Evolutionary conservation across 495 filamentous ascomycete species (phyloP).

Genomic region (Lasiosphaeria ovina): DNA sequence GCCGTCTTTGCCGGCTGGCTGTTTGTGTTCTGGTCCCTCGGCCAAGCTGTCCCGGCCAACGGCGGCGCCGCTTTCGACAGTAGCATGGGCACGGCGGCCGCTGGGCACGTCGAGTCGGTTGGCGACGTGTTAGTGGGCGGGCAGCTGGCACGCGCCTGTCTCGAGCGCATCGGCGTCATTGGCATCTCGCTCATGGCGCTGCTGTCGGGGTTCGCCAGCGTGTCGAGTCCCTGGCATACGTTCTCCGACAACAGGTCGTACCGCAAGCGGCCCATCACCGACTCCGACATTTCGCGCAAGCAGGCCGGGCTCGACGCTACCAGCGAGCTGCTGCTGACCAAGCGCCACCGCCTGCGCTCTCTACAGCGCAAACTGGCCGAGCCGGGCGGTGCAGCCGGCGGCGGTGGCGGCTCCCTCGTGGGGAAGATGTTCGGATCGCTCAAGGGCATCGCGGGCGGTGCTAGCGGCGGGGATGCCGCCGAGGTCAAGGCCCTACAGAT

Average conservation of each 20-base stretch:
- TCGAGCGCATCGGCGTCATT: slow-evolving; percentile 76
- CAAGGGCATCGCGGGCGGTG: slow-evolving; percentile 52
- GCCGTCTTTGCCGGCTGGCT: slow-evolving; percentile 61
- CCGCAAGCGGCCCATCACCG: slow-evolving; percentile 55
- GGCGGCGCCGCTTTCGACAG: slow-evolving; percentile 33
- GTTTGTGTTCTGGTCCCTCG: slow-evolving; percentile 70
- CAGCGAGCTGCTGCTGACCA: slow-evolving; percentile 68
- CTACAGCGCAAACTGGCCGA: slow-evolving; percentile 63
- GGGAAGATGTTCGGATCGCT: slow-evolving; percentile 61
- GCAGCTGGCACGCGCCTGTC: slow-evolving; percentile 65
- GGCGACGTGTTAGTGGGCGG: slow-evolving; percentile 24
- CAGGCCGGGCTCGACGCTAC: slow-evolving; percentile 72
- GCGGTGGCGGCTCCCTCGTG: slow-evolving; percentile 51
- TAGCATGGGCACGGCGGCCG: slow-evolving; percentile 29
- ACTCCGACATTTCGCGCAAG: slow-evolving; percentile 68
- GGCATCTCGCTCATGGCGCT: slow-evolving; percentile 80
- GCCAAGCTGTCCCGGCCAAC: slow-evolving; percentile 59
- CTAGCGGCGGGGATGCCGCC: slow-evolving; percentile 51
- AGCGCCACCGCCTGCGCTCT: slow-evolving; percentile 62
- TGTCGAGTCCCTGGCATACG: slow-evolving; percentile 77
- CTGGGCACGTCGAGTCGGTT: slow-evolving; percentile 21
- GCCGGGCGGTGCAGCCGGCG: slow-evolving; percentile 16
- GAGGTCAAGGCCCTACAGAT: slow-evolving; percentile 64
- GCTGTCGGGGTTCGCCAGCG: slow-evolving; percentile 76
- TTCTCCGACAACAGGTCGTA: slow-evolving; percentile 57